Conservation (phyloP, 2,329 filamentous ascomycete species). For the Monosporascus ibericus region DNA sequence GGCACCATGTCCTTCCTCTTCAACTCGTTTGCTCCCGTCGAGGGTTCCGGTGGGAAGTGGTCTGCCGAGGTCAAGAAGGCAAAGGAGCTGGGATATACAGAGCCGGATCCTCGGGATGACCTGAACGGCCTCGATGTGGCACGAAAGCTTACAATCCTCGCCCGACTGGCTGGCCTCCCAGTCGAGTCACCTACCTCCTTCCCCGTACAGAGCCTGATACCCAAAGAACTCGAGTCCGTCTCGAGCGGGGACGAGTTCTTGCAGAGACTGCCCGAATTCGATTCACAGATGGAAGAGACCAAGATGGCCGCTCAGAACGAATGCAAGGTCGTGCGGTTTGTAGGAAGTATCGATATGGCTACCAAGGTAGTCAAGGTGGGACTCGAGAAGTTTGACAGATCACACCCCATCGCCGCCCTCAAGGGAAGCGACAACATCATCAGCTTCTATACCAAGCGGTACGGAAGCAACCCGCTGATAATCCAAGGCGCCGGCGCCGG, state of each 20-base stretch:
- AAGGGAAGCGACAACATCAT: constrained; percentile 99
- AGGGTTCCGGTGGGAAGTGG: constrained; percentile 73
- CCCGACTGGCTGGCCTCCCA: constrained; percentile 73
- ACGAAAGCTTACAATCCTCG: constrained; percentile 92
- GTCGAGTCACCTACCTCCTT: constrained; percentile 83
- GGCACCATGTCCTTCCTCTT: constrained; percentile 98
- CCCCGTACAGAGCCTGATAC: constrained; percentile 90
- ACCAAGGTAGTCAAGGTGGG: constrained; percentile 83
- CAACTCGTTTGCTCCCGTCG: constrained; percentile 87
- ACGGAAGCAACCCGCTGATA: constrained; percentile 84
- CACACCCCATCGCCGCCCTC: constrained; percentile 85
- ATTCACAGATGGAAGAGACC: constrained; percentile 81
- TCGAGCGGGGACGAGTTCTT: constrained; percentile 82
- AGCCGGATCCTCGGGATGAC: constrained; percentile 81
- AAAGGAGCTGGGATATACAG: constrained; percentile 87
- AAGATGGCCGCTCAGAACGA: constrained; percentile 80
- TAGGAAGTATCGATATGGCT: constrained; percentile 86
- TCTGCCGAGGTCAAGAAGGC: constrained; percentile 87
- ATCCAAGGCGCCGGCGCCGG: constrained; percentile 92
- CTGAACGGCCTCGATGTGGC: constrained; percentile 86
- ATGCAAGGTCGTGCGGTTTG: constrained; percentile 89
- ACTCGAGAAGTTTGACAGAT: constrained; percentile 79
- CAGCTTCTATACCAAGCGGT: constrained; percentile 95
- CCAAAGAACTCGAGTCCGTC: constrained; percentile 73
- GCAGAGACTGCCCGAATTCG: constrained; percentile 70